phyloP scores from a whole-genome alignment of 2,329 filamentous ascomycete species.

The Pseudogymnoascus sp. region DNA sequence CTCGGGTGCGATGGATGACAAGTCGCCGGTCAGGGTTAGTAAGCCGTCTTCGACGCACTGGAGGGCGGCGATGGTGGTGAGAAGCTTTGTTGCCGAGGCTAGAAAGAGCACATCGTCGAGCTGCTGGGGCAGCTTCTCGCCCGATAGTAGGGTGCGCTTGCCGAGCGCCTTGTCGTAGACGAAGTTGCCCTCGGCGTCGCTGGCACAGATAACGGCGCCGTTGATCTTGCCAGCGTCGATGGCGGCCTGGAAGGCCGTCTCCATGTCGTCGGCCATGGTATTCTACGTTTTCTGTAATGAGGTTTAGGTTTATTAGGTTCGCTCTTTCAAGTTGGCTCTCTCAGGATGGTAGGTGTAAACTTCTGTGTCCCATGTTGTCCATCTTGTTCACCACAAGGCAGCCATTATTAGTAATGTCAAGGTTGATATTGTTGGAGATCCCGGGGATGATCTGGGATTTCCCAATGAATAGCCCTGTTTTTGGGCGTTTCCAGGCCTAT shows the following conservation, averaged over 20 bases:
- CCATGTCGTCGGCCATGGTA: slow-evolving; percentile 26
- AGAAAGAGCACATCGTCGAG: slow-evolving; percentile 6
- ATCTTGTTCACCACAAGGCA: neutral
- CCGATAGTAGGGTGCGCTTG: slow-evolving; percentile 33
- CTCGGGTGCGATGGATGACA: slow-evolving; percentile 4
- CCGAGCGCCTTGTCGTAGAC: slow-evolving; percentile 35
- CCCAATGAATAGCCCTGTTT: no score
- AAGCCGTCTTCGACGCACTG: slow-evolving; percentile 11
- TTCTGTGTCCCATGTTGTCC: neutral
- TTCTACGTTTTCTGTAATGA: neutral
- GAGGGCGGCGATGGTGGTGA: slow-evolving; percentile 11
- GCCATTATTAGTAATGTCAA: neutral
- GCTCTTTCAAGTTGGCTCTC: neutral
- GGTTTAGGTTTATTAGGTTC: neutral
- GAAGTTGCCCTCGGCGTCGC: slow-evolving; percentile 33
- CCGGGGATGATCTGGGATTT: no score
- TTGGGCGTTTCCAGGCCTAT: no score
- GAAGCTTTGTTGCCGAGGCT: slow-evolving; percentile 9
- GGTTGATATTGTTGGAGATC: no score
- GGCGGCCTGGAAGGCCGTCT: slow-evolving; percentile 32
- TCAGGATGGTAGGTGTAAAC: neutral
- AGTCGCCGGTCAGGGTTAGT: slow-evolving; percentile 2
- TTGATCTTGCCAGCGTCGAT: slow-evolving; percentile 38
- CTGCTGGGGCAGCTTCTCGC: slow-evolving; percentile 1
- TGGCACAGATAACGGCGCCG: slow-evolving; percentile 37